Evolutionary conservation across 2,329 filamentous ascomycete genomes (phyloP).

Genomic region (Eurotiales sp.): DNA sequence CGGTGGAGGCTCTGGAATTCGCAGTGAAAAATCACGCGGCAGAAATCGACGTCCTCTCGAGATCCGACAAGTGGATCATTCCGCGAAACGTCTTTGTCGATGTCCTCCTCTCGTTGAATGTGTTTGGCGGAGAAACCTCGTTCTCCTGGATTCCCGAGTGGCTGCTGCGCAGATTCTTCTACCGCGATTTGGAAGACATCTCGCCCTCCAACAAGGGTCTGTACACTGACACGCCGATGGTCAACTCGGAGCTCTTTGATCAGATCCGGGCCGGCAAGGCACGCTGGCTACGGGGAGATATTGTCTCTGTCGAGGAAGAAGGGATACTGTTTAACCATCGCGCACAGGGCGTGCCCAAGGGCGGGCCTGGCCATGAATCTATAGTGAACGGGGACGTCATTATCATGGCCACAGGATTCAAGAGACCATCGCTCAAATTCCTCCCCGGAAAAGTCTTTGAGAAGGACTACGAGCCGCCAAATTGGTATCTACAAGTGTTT

Average conservation of each 20-base stretch:
- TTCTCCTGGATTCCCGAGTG: conserved; percentile 75
- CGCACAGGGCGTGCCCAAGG: conserved; percentile 67
- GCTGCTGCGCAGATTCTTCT: conserved; percentile 74
- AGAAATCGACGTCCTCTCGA: conserved; percentile 68
- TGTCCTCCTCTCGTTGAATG: conserved; percentile 68
- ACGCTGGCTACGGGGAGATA: conserved; percentile 78
- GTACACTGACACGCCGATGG: conserved; percentile 84
- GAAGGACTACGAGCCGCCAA: conserved; percentile 71
- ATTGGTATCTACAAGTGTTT: conserved; percentile 87
- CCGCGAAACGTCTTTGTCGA: conserved; percentile 74
- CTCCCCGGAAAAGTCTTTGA: conserved; percentile 69
- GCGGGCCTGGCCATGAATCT: conserved; percentile 67
- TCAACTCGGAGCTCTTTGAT: conserved; percentile 76
- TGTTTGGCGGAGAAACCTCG: conserved; percentile 72
- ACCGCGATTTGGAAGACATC: conserved; percentile 72
- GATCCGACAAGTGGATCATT: conserved; percentile 84
- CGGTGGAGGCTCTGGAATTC: conserved; percentile 79
- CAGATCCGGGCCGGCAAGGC: conserved; percentile 69
- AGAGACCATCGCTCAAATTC: conserved; percentile 69
- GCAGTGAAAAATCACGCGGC: conserved; percentile 63
- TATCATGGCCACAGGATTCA: conserved; percentile 79
- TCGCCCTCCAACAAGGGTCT: conserved; percentile 67
- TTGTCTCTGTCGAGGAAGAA: conserved; percentile 59
- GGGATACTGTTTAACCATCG: conserved; percentile 71
- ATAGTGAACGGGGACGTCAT: conserved; percentile 69